phyloP scores from a whole-genome alignment of 306 rosid species.

The Purshia tridentata region DNA sequence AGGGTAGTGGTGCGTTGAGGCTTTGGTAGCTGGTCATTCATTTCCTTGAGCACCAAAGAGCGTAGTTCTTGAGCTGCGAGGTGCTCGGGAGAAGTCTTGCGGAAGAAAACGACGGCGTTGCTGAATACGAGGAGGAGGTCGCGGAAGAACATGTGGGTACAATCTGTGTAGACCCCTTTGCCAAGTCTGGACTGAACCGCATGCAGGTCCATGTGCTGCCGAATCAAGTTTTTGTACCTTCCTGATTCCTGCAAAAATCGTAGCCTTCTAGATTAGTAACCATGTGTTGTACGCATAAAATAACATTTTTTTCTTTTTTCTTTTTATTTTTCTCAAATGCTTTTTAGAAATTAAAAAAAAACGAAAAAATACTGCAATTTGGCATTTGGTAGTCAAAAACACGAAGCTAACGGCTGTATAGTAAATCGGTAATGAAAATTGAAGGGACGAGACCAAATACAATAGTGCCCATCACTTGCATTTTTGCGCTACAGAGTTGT shows the following conservation, averaged over 20 bases:
- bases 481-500: background rate
- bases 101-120: conserved; percentile 47
- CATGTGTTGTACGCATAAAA: background rate
- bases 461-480: background rate
- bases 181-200: conserved; percentile 38
- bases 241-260: conserved; percentile 41
- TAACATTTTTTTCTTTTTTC: too few relatives aligned
- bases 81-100: conserved; percentile 30
- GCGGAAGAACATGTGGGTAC: conserved; percentile 35
- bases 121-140: conserved; percentile 50
- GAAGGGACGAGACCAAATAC: background rate
- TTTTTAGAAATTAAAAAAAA: too few relatives aligned
- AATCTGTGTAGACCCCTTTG: conserved; percentile 34
- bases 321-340: too few relatives aligned
- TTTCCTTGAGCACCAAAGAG: conserved; percentile 37
- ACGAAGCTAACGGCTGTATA: background rate
- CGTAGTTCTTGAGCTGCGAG: conserved; percentile 43
- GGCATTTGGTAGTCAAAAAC: too few relatives aligned
- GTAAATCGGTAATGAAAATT: background rate
- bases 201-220: conserved; percentile 49
- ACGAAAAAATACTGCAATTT: too few relatives aligned
- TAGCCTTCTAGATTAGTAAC: background rate
- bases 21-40: conserved; percentile 24
- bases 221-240: conserved; percentile 40
- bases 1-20: background rate